Evolutionary conservation across 257 asterid genomes (phyloP).

Genomic region (Salvia miltiorrhiza): DNA sequence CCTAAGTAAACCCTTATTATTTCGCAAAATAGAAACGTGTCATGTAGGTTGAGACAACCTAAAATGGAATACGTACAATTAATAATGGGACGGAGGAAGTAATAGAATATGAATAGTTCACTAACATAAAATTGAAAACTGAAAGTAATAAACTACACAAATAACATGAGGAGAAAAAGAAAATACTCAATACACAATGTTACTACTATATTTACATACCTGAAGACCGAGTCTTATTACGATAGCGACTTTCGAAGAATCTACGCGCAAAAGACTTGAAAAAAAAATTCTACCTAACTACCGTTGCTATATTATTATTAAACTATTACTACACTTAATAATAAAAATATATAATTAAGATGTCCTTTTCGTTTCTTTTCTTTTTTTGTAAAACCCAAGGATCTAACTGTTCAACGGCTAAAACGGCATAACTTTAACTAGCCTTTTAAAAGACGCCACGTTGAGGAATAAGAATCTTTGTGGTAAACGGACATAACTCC

Average conservation of each 20-base stretch:
- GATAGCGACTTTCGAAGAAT: neutral
- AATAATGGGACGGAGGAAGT: no score
- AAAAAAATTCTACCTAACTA: slow-evolving; percentile 7
- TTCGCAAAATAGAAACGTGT: no score
- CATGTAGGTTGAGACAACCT: no score
- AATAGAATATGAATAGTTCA: no score
- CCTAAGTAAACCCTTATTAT: no score
- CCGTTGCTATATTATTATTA: neutral
- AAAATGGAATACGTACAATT: no score
- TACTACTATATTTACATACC: no score
- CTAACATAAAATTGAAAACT: no score
- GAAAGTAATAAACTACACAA: no score
- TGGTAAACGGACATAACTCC: slow-evolving; percentile 1
- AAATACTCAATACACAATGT: no score
- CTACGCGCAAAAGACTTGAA: neutral
- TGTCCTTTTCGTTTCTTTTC: slow-evolving; percentile 2
- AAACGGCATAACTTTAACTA: slow-evolving; percentile 20
- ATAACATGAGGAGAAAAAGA: no score
- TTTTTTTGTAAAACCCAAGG: neutral
- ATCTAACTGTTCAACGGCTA: slow-evolving; percentile 31
- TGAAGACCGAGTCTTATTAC: neutral
- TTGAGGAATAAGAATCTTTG: slow-evolving; percentile 19
- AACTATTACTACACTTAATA: neutral
- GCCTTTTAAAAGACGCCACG: slow-evolving; percentile 34
- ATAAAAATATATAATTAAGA: neutral